phyloP scores from a whole-genome alignment of 2,329 filamentous ascomycete species.

The Aspergillus arachidicola region DNA sequence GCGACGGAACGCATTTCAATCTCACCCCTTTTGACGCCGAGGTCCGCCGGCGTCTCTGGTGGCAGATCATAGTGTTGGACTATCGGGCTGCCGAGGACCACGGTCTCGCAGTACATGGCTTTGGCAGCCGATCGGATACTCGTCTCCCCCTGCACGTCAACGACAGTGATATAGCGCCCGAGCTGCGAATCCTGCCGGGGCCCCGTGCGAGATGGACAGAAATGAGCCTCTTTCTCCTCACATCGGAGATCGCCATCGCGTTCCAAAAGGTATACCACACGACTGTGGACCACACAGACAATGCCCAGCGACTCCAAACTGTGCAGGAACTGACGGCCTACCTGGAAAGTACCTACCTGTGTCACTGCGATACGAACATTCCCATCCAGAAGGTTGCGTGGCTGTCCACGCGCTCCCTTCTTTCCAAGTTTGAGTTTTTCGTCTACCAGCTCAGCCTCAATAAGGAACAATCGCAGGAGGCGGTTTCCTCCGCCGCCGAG shows the following conservation, averaged over 20 bases:
- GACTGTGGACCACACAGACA: slow-evolving; percentile 29
- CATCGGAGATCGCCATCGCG: slow-evolving; percentile 54
- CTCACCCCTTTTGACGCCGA: slow-evolving; percentile 61
- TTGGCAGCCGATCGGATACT: slow-evolving; percentile 53
- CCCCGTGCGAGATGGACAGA: slow-evolving; percentile 57
- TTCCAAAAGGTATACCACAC: slow-evolving; percentile 49
- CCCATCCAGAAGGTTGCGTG: slow-evolving; percentile 42
- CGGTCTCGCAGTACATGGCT: slow-evolving; percentile 53
- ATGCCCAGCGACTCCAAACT: slow-evolving; percentile 43
- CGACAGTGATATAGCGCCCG: slow-evolving; percentile 54
- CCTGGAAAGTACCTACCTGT: slow-evolving; percentile 47
- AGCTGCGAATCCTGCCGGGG: slow-evolving; percentile 53
- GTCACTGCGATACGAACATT: slow-evolving; percentile 55
- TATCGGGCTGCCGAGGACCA: slow-evolving; percentile 58
- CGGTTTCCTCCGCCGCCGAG: slow-evolving; percentile 20
- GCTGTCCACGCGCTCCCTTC: slow-evolving; percentile 27
- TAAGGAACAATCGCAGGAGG: slow-evolving; percentile 3
- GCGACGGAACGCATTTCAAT: slow-evolving; percentile 57
- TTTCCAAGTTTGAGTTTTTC: slow-evolving; percentile 40
- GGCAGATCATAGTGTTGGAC: slow-evolving; percentile 62
- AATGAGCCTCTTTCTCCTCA: slow-evolving; percentile 58
- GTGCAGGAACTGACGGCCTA: slow-evolving; percentile 37
- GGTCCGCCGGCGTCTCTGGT: slow-evolving; percentile 69
- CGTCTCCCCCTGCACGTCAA: slow-evolving; percentile 60
- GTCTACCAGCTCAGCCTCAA: slow-evolving; percentile 30